Evolutionary conservation across 108 stramenopile species (phyloP), one percentile per base, ranked within the genome.

Genomic region (Cyclotella cryptica): DNA sequence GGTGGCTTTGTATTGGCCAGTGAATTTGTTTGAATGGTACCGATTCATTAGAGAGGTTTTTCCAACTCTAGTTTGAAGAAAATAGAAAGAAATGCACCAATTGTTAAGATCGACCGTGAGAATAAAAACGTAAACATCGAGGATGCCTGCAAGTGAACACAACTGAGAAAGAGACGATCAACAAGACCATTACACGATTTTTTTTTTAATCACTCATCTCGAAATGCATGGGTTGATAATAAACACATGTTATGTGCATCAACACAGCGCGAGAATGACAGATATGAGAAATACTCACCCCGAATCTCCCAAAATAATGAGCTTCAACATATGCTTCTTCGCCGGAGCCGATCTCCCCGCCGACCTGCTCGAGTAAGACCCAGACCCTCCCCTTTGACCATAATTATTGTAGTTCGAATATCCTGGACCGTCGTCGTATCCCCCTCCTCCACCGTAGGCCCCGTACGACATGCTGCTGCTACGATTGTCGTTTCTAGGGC

Each of bases 31-130:
- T 26, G 97, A 93, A 30, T 96, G 95, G 74, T 97, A 99, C 65
- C 98, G 97, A 87, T 99, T 98, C 98, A 99, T 98, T 19, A 99
- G 75, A 13, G 96, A 96, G 3, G 98, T 99, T 86, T 99, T 99
- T 19, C 98, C 98, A 40, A 99, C 98, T 54, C 98, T 96, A 35
- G 14, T 5, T 39, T 49, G 52, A 45, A 10, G 17, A 24, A 42
- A 35, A 41, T 3, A 62, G 46, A 54, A 44, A 15, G 35, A 73
- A 26, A 66, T 1, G 22, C 41, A 60, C 30, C 0, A 46, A 27
- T 46, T 26, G 54, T 40, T 4, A 21, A 12, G 40, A 46, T 42
- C 28, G 28, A 22, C 27, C 46, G 52, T 40, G 27, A 72, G 19
- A 41, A 28, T 14, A 29, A 44, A 43, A 61, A 27, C n/a, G n/a